Evolutionary conservation across 208 protist species (phyloP).

Genomic region (Crithidia brevicula): DNA sequence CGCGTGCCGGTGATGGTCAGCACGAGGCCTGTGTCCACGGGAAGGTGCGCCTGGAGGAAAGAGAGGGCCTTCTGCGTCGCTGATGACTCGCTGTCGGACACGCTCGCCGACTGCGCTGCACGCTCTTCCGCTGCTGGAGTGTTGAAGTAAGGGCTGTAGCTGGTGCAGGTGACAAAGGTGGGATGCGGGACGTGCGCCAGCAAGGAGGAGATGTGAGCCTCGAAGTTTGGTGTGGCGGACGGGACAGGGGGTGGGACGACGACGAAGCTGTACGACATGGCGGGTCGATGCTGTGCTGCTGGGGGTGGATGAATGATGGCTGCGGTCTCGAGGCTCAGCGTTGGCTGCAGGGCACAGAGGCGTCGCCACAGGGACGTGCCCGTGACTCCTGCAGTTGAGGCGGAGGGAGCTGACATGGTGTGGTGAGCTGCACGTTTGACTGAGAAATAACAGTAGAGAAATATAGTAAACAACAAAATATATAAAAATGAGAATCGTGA

Average conservation of each 20-base stretch:
- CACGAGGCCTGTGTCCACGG: conserved; percentile 16
- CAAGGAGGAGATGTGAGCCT: conserved; percentile 32
- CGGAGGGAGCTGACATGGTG: background rate
- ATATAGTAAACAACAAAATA: background rate
- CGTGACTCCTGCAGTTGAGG: background rate
- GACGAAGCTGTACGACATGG: conserved; percentile 39
- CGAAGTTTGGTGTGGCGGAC: conserved; percentile 28
- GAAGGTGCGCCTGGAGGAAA: conserved; percentile 1
- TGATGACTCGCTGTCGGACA: background rate
- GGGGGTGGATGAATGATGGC: background rate
- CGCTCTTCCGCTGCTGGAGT: conserved; percentile 1
- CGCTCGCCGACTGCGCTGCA: background rate
- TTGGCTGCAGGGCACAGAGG: conserved; percentile 25
- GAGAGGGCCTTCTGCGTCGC: conserved; percentile 25
- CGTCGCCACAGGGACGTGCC: conserved; percentile 19
- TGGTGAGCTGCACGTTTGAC: background rate
- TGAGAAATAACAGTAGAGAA: background rate
- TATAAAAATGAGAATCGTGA: background rate
- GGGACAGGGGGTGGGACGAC: conserved; percentile 51
- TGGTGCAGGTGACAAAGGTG: conserved; percentile 39
- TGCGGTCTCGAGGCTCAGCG: conserved; percentile 1
- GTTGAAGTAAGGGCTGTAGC: conserved; percentile 42
- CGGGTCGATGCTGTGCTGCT: no score
- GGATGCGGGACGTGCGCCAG: conserved; percentile 32
- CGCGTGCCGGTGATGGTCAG: conserved; percentile 34